Conservation (phyloP, 352 stramenopile genomes). For the Phytophthora vignae region DNA sequence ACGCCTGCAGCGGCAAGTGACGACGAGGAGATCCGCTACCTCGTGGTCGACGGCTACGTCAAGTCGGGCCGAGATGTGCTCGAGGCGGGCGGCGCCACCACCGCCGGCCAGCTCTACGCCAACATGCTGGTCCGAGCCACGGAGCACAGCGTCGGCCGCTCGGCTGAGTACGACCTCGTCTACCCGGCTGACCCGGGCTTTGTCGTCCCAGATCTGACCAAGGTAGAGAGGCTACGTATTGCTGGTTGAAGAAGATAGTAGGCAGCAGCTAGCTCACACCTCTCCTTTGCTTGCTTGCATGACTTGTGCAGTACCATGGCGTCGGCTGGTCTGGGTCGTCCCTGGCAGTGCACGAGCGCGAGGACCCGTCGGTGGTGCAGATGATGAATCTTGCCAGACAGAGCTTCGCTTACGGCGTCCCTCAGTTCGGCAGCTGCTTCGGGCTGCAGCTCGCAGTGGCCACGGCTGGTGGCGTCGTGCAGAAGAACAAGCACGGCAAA, state of each 20-base stretch:
- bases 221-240: constrained; percentile 30
- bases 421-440: constrained; percentile 85
- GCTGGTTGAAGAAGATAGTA: too few species aligned
- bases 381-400: constrained; percentile 52
- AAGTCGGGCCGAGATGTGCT: constrained; percentile 65
- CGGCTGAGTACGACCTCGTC: constrained; percentile 63
- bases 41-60: constrained; percentile 83
- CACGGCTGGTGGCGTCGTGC: constrained; percentile 57
- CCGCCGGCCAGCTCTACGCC: constrained; percentile 75
- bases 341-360: constrained; percentile 65
- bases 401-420: constrained; percentile 60
- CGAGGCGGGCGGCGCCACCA: constrained; percentile 65
- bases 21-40: constrained; percentile 48
- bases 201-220: constrained; percentile 53
- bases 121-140: constrained; percentile 72
- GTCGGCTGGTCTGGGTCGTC: constrained; percentile 84
- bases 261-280: neutral
- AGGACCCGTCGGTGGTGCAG: constrained; percentile 58
- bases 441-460: constrained; percentile 69
- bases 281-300: constrained; percentile 4
- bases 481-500: constrained; percentile 73
- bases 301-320: constrained; percentile 54
- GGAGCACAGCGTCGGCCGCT: constrained; percentile 40
- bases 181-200: constrained; percentile 70
- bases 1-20: constrained; percentile 3